Base-by-base conservation (phyloP, 805 yeast species). In the Teunomyces funiuensis region DNA sequence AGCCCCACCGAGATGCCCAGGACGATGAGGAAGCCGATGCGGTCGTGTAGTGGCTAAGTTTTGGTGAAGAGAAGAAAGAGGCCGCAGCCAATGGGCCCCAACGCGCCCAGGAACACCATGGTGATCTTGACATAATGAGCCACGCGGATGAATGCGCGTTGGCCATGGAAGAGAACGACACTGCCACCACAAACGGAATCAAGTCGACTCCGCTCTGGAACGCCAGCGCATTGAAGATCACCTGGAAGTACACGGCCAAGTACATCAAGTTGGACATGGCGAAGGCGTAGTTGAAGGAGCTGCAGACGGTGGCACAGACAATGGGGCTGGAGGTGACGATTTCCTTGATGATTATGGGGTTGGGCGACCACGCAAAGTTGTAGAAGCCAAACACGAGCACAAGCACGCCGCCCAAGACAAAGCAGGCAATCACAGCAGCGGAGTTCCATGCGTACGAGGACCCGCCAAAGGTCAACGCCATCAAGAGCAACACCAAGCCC, bases 381-480 rank as follows among this genome's bases (percentile, higher is more conserved):
- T 71, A 74, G 23, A 63, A 41, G 15, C 56, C 47, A 36, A 77
- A 76, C 0, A 42, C 46, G 7, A 64, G 45, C 4, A 68, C 28
- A 2, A 71, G 42, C 1, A 69, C 11, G 1, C 71, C 69, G 6
- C 83, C 81, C 26, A 80, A 28, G 6, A 75, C 58, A 39, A 81
- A 69, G 39, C 74, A 73, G 8, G 60, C 49, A 5, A 82, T 72
- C 3, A 78, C 76, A 3, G 76, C 70, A n/a, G 77, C 76, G 0
- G 82, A 73, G 2, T 60, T 53, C 87, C 87, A 82, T 1, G 76
- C 59, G 50, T 58, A 71, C 25, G 71, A 63, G 26, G 61, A 57
- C 2, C 82, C 81, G 14, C 85, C 85, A 49, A 80, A 73, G 0
- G 82, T 71, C 27, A 81, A 54, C 0, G 73, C 85, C 33, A 74